Evolutionary conservation across 2,329 filamentous ascomycete species (phyloP), one percentile per base, ranked within the genome.

Genomic region (Phaeophleospora eucalypticola): DNA sequence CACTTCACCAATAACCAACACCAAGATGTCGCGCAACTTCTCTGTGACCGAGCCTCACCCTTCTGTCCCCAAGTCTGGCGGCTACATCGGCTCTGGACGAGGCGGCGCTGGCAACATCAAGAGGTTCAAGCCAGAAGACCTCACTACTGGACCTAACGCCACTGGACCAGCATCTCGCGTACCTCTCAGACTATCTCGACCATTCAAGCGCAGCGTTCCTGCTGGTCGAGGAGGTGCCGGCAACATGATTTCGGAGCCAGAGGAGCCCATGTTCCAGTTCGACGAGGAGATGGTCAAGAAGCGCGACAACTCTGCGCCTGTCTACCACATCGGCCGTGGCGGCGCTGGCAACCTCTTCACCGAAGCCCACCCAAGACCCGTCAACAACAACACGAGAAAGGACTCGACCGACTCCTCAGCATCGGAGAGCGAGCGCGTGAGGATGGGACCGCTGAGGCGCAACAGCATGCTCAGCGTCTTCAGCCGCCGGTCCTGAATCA

Each of bases 241-340:
- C 59, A 83, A 82, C 62, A 52, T 71, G 73, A 59, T 67, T 75
- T 42, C 75, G 75, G 48, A 58, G 49, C 64, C 66, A 49, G 67
- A 83, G 57, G 73, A 78, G 34, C 74, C 77, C 59, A 82, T 83
- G 64, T 83, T 83, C 73, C 78, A 75, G 65, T 87, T 87, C 68
- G 81, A 84, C 65, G 81, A 84, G 68, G 81, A 84, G 60, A 73
- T 84, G 42, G 74, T 79, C 56, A 75, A 75, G 48, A 69, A 78
- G 52, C 72, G 75, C 46, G 70, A 75, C 38, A 47, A 43, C 36
- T 37, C 35, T 10, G 79, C 80, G 2, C 81, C 81, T 15, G 75
- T 83, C 51, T 83, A 82, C 71, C 78, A 82, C 63, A 76, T 83
- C 53, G 81, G 81, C 36, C 73, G 81, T 36, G 81, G 80, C 16